These are phyloP conservation scores for Aspergillus indologenus DNA, from an alignment of 495 filamentous ascomycete species.

Conservation along the genomic window DNA sequence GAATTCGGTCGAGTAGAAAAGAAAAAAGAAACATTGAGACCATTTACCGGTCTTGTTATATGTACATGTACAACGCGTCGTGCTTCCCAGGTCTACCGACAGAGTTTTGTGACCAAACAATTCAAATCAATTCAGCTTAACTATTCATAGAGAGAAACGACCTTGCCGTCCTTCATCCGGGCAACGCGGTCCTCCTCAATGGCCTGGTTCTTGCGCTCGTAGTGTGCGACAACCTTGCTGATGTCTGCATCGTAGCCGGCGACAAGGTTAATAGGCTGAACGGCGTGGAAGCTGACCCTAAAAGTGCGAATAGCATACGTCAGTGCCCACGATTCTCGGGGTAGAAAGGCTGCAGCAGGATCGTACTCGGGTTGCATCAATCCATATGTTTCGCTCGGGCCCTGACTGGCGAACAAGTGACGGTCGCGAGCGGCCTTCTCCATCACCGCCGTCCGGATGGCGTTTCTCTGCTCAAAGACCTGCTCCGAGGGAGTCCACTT, in stretches of 20 bases:
- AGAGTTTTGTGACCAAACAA: slow-evolving; percentile 17
- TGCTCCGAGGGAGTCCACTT: slow-evolving; percentile 49
- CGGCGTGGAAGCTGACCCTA: slow-evolving; percentile 57
- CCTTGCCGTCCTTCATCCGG: slow-evolving; percentile 45
- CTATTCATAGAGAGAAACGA: slow-evolving; percentile 43
- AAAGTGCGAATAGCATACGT: slow-evolving; percentile 11
- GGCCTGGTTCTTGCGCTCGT: slow-evolving; percentile 54
- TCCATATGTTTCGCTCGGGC: slow-evolving; percentile 41
- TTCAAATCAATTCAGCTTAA: slow-evolving; percentile 16
- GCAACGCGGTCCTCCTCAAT: slow-evolving; percentile 47
- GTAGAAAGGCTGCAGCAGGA: neutral
- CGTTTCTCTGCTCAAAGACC: slow-evolving; percentile 57
- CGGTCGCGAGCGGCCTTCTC: slow-evolving; percentile 69
- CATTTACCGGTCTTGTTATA: slow-evolving; percentile 28
- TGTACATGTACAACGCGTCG: slow-evolving; percentile 46
- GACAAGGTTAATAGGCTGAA: slow-evolving; percentile 60
- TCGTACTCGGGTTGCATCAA: slow-evolving; percentile 71
- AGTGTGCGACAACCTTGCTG: slow-evolving; percentile 59
- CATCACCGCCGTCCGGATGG: slow-evolving; percentile 58
- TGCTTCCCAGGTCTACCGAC: slow-evolving; percentile 30
- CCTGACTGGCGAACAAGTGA: slow-evolving; percentile 60
- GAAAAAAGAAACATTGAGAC: slow-evolving; percentile 8
- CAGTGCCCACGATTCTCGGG: slow-evolving; percentile 1
- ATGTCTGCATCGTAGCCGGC: slow-evolving; percentile 61
- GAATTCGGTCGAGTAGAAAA: neutral